These are phyloP conservation scores for Flaveria trinervia DNA, from an alignment of 129 eudicot genomes.

Conservation along the genomic window DNA sequence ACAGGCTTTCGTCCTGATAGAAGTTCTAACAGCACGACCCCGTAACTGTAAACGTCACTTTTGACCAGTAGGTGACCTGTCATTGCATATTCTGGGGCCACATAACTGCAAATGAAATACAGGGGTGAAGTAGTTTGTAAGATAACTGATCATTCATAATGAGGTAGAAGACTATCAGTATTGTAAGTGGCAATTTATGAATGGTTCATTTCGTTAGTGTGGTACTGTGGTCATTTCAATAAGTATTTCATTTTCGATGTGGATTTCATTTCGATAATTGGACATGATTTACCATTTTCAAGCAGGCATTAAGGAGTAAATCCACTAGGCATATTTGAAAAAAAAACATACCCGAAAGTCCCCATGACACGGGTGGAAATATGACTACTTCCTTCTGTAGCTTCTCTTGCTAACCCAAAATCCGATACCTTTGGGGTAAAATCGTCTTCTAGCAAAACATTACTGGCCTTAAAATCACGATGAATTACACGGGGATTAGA, in stretches of 20 bases:
- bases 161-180: background rate
- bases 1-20: conserved; percentile 89
- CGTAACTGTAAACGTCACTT: conserved; percentile 95
- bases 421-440: conserved; percentile 97
- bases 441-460: conserved; percentile 85
- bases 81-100: conserved; percentile 99
- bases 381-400: conserved; percentile 93
- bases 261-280: conserved; percentile 13
- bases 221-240: background rate
- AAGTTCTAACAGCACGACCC: conserved; percentile 90
- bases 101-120: conserved; percentile 61
- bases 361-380: conserved; percentile 98
- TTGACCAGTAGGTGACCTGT: conserved; percentile 97
- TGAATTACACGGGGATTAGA: conserved; percentile 99
- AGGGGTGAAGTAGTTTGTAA: conserved; percentile 20
- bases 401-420: conserved; percentile 96
- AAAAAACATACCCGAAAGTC: conserved; percentile 80
- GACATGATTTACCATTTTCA: background rate
- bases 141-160: background rate
- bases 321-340: conserved; percentile 20
- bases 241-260: background rate
- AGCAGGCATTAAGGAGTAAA: background rate
- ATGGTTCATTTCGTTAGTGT: background rate
- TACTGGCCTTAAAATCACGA: conserved; percentile 93
- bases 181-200: background rate